These are phyloP conservation scores for Pneumocystis canis DNA, from an alignment of 1,139 yeast genomes.

Conservation along the genomic window DNA sequence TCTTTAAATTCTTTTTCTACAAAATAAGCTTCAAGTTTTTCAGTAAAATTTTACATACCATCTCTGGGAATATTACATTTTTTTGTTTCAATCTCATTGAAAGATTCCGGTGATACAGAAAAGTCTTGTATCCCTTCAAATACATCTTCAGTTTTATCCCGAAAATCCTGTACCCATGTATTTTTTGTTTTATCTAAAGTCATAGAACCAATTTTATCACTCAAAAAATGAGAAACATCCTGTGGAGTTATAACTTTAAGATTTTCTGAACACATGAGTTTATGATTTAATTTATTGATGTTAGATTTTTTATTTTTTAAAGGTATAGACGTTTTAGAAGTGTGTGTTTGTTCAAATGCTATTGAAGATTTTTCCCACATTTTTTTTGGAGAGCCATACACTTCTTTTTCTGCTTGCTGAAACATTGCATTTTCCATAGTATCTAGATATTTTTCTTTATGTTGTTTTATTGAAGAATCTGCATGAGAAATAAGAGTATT, in stretches of 20 bases:
- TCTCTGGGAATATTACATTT: not conserved
- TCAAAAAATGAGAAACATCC: not conserved
- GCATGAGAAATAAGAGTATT: not conserved
- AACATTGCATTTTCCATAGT: not conserved
- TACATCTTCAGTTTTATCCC: not conserved
- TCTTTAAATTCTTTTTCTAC: not conserved
- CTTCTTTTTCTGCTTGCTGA: not conserved
- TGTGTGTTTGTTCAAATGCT: not conserved
- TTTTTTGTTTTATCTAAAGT: not conserved
- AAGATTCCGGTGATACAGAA: not conserved
- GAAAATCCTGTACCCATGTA: not conserved
- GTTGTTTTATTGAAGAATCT: not conserved
- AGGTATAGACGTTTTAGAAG: not conserved
- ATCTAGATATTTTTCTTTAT: not conserved
- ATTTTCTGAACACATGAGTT: not conserved
- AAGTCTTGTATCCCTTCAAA: constrained; percentile 1
- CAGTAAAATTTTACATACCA: not conserved
- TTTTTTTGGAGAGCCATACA: not conserved
- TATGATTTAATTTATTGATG: not conserved
- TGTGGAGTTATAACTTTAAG: not conserved
- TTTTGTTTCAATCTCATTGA: not conserved
- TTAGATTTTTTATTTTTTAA: not conserved
- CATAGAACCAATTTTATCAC: not conserved
- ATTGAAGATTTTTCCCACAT: not conserved
- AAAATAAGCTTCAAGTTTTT: not conserved